Percentiles rank a stretch among this genome's conserved stretches.
Evolutionary conservation across 2,329 filamentous ascomycete species (phyloP).

Genomic region (Blastomyces parvus): DNA sequence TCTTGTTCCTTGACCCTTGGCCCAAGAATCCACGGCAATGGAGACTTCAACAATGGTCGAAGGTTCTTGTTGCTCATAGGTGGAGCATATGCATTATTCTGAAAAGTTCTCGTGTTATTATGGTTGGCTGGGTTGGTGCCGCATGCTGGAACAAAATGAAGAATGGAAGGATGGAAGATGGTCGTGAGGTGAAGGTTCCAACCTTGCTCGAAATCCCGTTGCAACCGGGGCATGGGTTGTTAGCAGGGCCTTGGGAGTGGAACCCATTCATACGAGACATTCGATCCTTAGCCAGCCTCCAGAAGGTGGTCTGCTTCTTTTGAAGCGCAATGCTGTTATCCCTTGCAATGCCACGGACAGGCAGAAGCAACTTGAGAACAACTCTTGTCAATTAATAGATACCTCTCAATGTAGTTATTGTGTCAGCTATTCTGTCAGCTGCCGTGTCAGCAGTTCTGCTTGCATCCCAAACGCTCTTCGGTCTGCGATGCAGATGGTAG

Average conservation of each 20-base stretch:
- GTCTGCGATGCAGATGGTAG: background rate
- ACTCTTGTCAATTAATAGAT: background rate
- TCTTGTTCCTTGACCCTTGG: slow-evolving; percentile 1
- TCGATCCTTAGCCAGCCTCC: background rate
- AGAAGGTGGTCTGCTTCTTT: background rate
- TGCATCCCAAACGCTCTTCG: background rate
- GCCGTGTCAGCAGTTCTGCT: background rate
- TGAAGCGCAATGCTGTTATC: background rate
- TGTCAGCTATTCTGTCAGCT: background rate
- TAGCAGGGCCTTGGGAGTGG: background rate
- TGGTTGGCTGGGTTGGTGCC: background rate
- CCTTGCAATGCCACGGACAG: background rate
- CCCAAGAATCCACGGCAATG: background rate
- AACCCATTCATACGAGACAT: slow-evolving; percentile 1
- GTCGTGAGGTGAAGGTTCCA: background rate
- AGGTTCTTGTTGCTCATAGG: background rate
- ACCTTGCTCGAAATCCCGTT: background rate
- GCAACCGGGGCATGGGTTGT: slow-evolving; percentile 4
- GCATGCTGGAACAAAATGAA: background rate
- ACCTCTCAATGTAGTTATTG: background rate
- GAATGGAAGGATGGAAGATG: background rate
- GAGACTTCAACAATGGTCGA: background rate
- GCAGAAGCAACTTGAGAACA: background rate
- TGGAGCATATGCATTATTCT: background rate
- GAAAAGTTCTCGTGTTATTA: background rate